phyloP scores from a whole-genome alignment of 305 asterid genomes.

The Rubia balearica region DNA sequence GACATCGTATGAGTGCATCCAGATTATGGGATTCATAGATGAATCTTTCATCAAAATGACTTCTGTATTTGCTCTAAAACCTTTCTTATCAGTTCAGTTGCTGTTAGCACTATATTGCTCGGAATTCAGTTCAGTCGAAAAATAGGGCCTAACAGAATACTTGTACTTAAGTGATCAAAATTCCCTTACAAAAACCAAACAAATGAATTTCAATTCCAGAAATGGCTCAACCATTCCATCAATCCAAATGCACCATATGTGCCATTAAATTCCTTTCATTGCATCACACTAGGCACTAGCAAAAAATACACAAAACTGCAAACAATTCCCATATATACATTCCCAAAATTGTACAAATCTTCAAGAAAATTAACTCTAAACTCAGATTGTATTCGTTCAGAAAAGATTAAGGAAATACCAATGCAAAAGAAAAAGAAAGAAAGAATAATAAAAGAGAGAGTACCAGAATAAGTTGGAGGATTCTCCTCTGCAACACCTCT shows the following conservation, averaged over 20 bases:
- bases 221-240: neutral
- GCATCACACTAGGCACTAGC: neutral
- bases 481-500: slow-evolving; percentile 47
- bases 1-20: neutral
- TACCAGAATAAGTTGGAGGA: slow-evolving; percentile 44
- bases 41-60: neutral
- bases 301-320: too few species aligned
- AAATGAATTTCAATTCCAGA: neutral
- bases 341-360: neutral
- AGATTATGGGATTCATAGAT: neutral
- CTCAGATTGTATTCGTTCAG: neutral
- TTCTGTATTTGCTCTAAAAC: neutral
- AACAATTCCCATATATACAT: neutral
- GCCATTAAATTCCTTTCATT: neutral
- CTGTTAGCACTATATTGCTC: neutral
- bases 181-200: neutral
- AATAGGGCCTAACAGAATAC: neutral
- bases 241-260: neutral
- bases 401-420: neutral
- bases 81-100: neutral
- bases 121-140: neutral
- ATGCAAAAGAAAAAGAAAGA: neutral
- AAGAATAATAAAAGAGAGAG: neutral
- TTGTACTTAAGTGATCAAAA: neutral
- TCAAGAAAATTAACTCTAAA: neutral